phyloP scores from a whole-genome alignment of 225 moss, liverwort and hornwort species.

The Marchantia polymorpha region DNA sequence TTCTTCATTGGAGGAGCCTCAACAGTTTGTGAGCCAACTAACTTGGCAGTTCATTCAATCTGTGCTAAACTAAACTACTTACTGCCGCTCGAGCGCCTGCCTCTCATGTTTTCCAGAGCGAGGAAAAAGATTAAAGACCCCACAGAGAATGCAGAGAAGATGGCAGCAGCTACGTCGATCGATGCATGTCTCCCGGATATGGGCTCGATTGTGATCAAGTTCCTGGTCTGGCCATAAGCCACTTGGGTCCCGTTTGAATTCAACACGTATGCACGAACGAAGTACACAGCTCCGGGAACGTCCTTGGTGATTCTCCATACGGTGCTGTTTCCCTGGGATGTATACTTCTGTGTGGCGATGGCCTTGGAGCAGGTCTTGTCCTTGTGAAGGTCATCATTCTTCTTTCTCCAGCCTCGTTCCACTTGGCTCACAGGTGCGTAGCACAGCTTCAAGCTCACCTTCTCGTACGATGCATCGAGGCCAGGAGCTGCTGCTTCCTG shows the following conservation, averaged over 20 bases:
- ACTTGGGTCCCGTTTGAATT: conserved; percentile 42
- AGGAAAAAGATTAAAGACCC: no score
- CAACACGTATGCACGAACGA: conserved; percentile 54
- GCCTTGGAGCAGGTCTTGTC: conserved; percentile 56
- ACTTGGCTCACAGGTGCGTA: conserved; percentile 54
- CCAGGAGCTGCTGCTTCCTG: conserved; percentile 19
- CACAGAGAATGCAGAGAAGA: no score
- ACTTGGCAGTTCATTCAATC: no score
- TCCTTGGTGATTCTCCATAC: conserved; percentile 35
- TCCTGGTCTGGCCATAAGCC: conserved; percentile 49
- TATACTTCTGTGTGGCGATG: conserved; percentile 34
- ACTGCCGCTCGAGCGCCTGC: no score
- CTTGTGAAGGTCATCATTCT: conserved; percentile 34
- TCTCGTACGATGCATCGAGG: conserved; percentile 12
- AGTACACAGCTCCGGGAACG: conserved; percentile 53
- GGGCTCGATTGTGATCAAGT: conserved; percentile 34
- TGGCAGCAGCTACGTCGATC: no score
- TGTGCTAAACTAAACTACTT: no score
- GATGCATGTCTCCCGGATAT: no score
- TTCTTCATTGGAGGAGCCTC: no score
- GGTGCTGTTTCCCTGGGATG: conserved; percentile 25
- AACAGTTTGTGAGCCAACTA: no score
- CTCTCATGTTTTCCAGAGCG: no score
- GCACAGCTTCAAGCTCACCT: conserved; percentile 54
- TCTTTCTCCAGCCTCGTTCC: conserved; percentile 55